Evolutionary conservation across 164 flowering plant species (phyloP), one percentile per base, ranked within the genome.

Genomic region (Cinnamomum micranthum): DNA sequence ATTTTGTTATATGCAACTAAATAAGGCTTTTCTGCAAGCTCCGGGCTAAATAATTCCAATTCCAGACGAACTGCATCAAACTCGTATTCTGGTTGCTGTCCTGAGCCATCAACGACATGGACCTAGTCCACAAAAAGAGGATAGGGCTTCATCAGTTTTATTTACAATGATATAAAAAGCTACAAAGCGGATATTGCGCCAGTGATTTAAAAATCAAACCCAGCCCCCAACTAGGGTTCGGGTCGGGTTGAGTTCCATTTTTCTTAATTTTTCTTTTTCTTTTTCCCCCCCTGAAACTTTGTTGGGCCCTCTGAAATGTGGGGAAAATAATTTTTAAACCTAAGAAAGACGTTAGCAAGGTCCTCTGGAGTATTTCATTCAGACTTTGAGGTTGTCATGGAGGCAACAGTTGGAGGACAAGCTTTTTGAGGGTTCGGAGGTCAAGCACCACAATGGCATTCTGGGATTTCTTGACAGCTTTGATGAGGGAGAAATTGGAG

Each of bases 21-120:
- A 70, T 73, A 95, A 71, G 97, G 96, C 83, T 93, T 95, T 78
- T 87, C 91, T 71, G 92, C 85, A 77, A 93, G 85, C 81, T 90
- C 92, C 27, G 99, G 99, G 79, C 81, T 92, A 80, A 95, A 95
- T 74, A 95, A 72, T 77, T 95, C 97, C 82, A 95, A 78, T 80
- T 95, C 99, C 35, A 93, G 87, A 59, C 95, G 95, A 71, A 95
- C 88, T 71, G 99, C 97, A 77, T 95, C 97, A 82, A 86, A 95
- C 81, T 95, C 99, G 71, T 84, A 85, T 35, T 87, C 97, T 27
- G 99, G 98, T 76, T 93, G 97, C 73, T 84, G 83, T 51, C 89
- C 82, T 31, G 97, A 88, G 63, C 99, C 98, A 81, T 95, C 99
- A 80, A 95, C 90, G 74, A 95, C 87, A 86, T 95, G 99, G 23